Base-by-base conservation (phyloP, 805 yeast genomes). In the Wickerhamiella vanderwaltii region DNA sequence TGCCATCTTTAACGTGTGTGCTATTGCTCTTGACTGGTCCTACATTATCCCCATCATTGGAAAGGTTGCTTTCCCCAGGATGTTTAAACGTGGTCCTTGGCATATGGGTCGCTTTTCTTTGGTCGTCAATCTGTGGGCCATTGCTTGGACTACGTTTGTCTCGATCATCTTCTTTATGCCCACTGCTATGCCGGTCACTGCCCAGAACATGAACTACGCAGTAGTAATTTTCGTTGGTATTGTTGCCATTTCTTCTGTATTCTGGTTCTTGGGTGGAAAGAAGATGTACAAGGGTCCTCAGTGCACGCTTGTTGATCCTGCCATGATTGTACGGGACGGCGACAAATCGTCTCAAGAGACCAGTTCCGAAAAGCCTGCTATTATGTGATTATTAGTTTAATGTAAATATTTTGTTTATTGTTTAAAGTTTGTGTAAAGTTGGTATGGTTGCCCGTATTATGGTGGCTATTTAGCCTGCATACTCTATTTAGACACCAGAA, bases 1-100 rank as follows among this genome's bases (percentile, higher is more conserved):
- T 23, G 85, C 85, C 32, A 75, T 77, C 46, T 78, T 78, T 61
- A 75, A 82, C 1, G 80, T 78, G 36, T 81, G 82, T 24, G 83
- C 82, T 34, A 76, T 77, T 52, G 72, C 79, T 11, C 73, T 79
- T 0, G 76, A 76, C 51, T 67, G 77, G 44, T 77, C 84, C 3
- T 78, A 77, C 59, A 67, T 73, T n/a, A 62, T 73, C 50, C 85
- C 85, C 9, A 72, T 77, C 15, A 51, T 73, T 6, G 65, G 77
- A 44, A 72, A 75, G 53, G 69, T 74, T 51, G 69, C 77, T 3
- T 71, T 69, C 51, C 69, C 76, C 3, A 59, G 71, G 43, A 61
- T 67, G 29, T 78, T 77, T 62, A 61, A 61, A 47, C 73, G 72
- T 1, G 85, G 85, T 2, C 84, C 84, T 4, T 77, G 81, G 77